Evolutionary conservation across 805 yeast species (phyloP).

Genomic region (Isabelozyma pseudorhagii): DNA sequence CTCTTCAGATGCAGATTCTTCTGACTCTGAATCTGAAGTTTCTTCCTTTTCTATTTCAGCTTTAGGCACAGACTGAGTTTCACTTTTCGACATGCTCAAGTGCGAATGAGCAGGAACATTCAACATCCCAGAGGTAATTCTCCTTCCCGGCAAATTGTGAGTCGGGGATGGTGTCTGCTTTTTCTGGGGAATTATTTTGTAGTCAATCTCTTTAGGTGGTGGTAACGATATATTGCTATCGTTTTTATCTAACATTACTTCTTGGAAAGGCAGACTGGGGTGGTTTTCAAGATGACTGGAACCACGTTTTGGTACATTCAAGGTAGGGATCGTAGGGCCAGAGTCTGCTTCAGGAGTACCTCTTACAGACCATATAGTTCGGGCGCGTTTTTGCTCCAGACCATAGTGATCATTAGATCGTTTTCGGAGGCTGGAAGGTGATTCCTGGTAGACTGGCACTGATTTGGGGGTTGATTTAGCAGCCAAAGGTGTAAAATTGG

Average conservation of each 20-base stretch:
- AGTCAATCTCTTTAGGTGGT: constrained; percentile 27
- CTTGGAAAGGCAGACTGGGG: not conserved
- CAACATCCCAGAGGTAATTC: constrained; percentile 44
- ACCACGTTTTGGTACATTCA: not conserved
- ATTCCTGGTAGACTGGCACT: not conserved
- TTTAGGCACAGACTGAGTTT: not conserved
- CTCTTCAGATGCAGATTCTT: not conserved
- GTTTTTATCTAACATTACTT: constrained; percentile 3
- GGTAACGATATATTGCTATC: constrained; percentile 27
- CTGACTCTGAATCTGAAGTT: constrained; percentile 9
- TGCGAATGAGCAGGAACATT: constrained; percentile 29
- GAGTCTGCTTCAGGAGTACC: not conserved
- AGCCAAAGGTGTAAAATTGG: not conserved
- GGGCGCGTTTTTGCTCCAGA: not conserved
- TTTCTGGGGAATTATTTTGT: constrained; percentile 29
- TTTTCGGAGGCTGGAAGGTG: not conserved
- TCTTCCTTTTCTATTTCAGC: not conserved
- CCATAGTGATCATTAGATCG: not conserved
- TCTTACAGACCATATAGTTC: constrained; percentile 1
- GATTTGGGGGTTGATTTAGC: not conserved
- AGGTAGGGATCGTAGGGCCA: not conserved
- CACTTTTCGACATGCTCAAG: constrained; percentile 9
- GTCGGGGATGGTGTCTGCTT: constrained; percentile 3
- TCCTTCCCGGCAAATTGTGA: constrained; percentile 9
- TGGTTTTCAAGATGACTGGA: not conserved